These are phyloP conservation scores for Verbascum thapsus DNA, from an alignment of 257 asterid species.

Conservation along the genomic window DNA sequence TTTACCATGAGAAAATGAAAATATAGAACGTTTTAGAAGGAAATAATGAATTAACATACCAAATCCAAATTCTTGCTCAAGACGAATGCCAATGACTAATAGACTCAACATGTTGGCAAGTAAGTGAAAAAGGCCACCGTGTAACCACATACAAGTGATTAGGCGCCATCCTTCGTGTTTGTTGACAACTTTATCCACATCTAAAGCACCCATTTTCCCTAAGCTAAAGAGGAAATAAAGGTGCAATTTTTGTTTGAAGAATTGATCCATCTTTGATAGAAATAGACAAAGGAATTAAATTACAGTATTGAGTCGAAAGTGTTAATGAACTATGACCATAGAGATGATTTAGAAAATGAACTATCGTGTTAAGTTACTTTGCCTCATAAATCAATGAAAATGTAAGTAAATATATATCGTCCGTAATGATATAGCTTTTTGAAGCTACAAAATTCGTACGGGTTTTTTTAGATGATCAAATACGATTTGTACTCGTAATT, in stretches of 20 bases:
- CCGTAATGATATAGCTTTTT: too few relatives aligned
- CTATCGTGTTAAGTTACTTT: too few relatives aligned
- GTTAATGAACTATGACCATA: too few relatives aligned
- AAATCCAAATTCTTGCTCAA: constrained; percentile 91
- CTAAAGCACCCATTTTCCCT: constrained; percentile 85
- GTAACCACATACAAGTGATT: constrained; percentile 89
- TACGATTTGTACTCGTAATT: too few relatives aligned
- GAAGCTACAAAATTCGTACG: too few relatives aligned
- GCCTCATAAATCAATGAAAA: too few relatives aligned
- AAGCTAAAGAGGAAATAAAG: constrained; percentile 43
- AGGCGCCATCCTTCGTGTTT: constrained; percentile 88
- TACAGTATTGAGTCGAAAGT: neutral
- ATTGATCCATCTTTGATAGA: neutral
- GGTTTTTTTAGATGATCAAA: too few relatives aligned
- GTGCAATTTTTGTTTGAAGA: too few relatives aligned
- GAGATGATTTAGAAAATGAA: too few relatives aligned
- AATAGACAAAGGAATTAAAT: constrained; percentile 2
- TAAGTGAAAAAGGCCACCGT: constrained; percentile 83
- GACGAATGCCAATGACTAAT: constrained; percentile 77
- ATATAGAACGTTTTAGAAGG: too few relatives aligned
- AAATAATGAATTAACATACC: constrained; percentile 59
- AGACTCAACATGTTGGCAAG: constrained; percentile 94
- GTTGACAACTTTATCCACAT: constrained; percentile 69
- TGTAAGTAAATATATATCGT: too few relatives aligned
- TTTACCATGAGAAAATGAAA: too few relatives aligned